Evolutionary conservation across 2,329 filamentous ascomycete genomes (phyloP), one percentile per base, ranked within the genome.

Genomic region (Cytospora schulzeri): DNA sequence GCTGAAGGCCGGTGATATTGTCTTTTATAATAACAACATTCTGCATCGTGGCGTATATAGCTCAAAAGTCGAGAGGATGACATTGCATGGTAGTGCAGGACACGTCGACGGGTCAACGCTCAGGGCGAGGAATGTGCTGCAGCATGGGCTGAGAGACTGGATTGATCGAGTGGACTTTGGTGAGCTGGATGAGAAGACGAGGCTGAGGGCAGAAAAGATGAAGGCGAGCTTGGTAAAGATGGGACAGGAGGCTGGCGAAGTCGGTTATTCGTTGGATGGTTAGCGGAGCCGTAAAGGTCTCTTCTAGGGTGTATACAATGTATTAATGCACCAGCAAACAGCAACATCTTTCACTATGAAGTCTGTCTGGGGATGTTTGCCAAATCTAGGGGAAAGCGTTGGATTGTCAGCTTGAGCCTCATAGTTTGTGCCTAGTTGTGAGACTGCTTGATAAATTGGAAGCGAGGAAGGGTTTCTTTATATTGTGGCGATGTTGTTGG

Each of bases 1-100:
- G 72, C 78, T 94, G 66, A 80, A 85, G 68, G 83, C 91, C 0
- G 91, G 91, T 0, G 91, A 95, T 76, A 86, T 90, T 14, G 90
- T 90, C 53, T 94, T 95, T 71, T 95, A 95, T 72, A 88, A 95
- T 74, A 94, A 92, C 73, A 94, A 95, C 73, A 94, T 95, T 69
- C 75, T 94, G 65, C 89, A 91, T 71, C 79, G 88, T 2, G 89
- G 89, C 0, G 83, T 83, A 26, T 91, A 91, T 72, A 78, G 82
- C 68, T 76, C 77, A n/a, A 71, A 55, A 1, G 82, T 78, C 68
- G 87, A 90, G 75, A 78, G 89, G 28, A 84, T 88, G 81, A 91
- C 88, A 57, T 75, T 91, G 69, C 88, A 91, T 74, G 88, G 88
- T 7, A 89, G 85, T 65, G 88, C 90, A 60, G 88, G 88, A 1